Conservation (phyloP, 2,329 filamentous ascomycete species). For the Zasmidium angulare region DNA sequence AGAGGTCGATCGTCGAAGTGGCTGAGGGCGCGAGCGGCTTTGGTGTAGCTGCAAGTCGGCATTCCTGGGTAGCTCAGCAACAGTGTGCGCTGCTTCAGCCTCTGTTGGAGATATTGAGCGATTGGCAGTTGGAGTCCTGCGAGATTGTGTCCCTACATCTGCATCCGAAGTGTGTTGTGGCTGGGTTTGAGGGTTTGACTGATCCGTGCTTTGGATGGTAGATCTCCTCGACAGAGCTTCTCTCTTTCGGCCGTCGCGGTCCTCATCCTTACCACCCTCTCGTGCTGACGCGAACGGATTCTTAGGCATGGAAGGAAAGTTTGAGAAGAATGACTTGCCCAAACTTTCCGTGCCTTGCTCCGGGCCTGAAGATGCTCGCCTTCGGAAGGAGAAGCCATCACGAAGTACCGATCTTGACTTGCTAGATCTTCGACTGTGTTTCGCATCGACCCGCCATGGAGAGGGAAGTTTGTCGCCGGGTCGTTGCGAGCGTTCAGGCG, state of each 20-base stretch:
- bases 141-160: neutral
- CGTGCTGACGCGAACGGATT: conserved; percentile 24
- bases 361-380: conserved; percentile 43
- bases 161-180: neutral
- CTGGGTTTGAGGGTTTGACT: neutral
- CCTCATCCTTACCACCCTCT: conserved; percentile 10
- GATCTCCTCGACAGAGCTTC: neutral
- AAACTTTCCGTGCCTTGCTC: conserved; percentile 23
- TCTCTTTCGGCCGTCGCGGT: neutral
- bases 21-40: conserved; percentile 19
- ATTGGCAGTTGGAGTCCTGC: neutral
- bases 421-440: conserved; percentile 36
- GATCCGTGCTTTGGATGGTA: neutral
- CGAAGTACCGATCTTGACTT: conserved; percentile 39
- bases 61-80: conserved; percentile 23
- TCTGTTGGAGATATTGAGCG: conserved; percentile 10
- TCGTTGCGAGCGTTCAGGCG: neutral
- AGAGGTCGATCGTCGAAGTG: conserved; percentile 64
- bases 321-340: conserved; percentile 30
- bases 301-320: conserved; percentile 32
- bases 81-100: conserved; percentile 20
- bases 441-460: conserved; percentile 45
- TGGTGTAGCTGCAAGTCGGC: conserved; percentile 15
- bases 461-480: conserved; percentile 38
- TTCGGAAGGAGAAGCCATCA: conserved; percentile 40